Conservation (phyloP, 176 grass and related monocot species). For the Oropetium thomaeum region DNA sequence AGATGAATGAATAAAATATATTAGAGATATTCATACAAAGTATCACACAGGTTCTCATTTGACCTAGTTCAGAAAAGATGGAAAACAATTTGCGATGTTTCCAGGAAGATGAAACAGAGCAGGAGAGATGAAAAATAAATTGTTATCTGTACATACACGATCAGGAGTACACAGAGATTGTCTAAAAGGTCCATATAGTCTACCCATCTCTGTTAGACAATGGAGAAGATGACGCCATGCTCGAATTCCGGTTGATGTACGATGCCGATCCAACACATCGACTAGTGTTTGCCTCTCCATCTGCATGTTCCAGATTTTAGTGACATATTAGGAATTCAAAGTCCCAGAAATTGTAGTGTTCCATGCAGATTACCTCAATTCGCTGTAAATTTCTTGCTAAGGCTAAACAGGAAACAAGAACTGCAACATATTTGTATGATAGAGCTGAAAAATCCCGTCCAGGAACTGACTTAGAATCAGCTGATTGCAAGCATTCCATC, state of each 20-base stretch:
- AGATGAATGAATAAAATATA: conserved; percentile 13
- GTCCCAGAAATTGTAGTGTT: conserved; percentile 14
- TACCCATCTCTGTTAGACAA: conserved; percentile 75
- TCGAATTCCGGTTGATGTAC: conserved; percentile 59
- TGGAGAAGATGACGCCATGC: conserved; percentile 99
- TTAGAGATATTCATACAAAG: conserved; percentile 19
- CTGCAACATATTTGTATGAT: conserved; percentile 95
- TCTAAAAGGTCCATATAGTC: conserved; percentile 87
- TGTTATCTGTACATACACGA: conserved; percentile 54
- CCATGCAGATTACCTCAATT: conserved; percentile 63
- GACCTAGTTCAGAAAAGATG: conserved; percentile 16
- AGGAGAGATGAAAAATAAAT: conserved; percentile 9
- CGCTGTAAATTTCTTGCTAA: conserved; percentile 84
- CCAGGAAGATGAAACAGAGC: conserved; percentile 11
- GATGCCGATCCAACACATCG: conserved; percentile 64
- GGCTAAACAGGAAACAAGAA: conserved; percentile 93
- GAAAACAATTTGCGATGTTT: conserved; percentile 25
- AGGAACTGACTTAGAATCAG: conserved; percentile 69
- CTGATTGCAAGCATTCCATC: conserved; percentile 83
- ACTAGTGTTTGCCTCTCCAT: conserved; percentile 87
- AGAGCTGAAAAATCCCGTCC: conserved; percentile 91
- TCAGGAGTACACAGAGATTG: conserved; percentile 61
- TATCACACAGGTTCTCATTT: conserved; percentile 12
- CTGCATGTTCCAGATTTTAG: conserved; percentile 53
- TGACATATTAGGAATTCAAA: conserved; percentile 27